Conservation (phyloP, 2,329 filamentous ascomycete genomes). For the Diaporthe humulicola region DNA sequence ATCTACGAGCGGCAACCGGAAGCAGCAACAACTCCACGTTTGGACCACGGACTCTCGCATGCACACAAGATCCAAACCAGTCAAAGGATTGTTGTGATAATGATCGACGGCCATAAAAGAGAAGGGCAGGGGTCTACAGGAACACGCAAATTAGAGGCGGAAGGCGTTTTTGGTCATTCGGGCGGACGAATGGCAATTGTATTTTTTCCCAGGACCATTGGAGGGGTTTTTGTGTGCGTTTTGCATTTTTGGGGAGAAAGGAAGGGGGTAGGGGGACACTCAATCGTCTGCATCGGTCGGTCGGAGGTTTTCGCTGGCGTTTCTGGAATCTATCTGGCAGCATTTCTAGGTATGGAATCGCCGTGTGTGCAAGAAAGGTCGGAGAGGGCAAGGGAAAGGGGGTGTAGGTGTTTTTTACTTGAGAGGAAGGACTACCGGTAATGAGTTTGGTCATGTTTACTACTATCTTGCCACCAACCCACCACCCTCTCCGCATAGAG, state of each 20-base stretch:
- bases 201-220: conserved; percentile 8
- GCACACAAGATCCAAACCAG: not conserved
- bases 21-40: not conserved
- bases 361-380: not conserved
- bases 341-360: not conserved
- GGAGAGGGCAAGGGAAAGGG: not conserved
- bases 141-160: not conserved
- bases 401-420: not conserved
- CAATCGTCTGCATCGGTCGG: not conserved
- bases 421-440: not conserved
- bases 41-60: not conserved
- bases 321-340: not conserved
- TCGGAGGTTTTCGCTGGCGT: conserved; percentile 19
- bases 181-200: conserved; percentile 1
- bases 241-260: not conserved
- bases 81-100: not conserved
- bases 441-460: not conserved
- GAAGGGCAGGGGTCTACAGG: not conserved
- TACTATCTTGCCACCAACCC: not conserved
- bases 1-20: not conserved
- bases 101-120: not conserved
- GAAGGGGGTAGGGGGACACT: not conserved
- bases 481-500: not conserved
- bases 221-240: not conserved
- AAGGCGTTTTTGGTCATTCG: conserved; percentile 21